A percentile compares a stretch with the other conserved stretches of the same genome.
These are phyloP conservation scores for Rhizophlyctis rosea DNA, from an alignment of 192 early-diverging fungal species.

Conservation along the genomic window DNA sequence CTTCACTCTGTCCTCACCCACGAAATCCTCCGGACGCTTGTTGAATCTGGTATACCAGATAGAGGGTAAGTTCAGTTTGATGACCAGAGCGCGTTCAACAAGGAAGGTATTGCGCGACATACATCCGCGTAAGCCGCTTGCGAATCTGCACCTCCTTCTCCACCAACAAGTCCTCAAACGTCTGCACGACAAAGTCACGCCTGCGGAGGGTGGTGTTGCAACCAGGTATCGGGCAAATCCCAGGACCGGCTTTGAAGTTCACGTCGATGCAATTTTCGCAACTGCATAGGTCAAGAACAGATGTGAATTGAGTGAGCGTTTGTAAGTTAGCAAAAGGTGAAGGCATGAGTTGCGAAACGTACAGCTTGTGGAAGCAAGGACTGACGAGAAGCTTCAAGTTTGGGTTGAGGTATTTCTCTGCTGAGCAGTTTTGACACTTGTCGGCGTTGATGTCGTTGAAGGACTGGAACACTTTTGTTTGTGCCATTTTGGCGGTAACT, in stretches of 20 bases:
- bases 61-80: background rate
- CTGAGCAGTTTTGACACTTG: conserved; percentile 69
- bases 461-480: too few relatives aligned
- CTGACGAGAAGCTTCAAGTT: conserved; percentile 85
- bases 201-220: conserved; percentile 80
- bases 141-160: conserved; percentile 91
- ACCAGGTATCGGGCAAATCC: conserved; percentile 87
- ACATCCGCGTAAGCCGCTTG: conserved; percentile 37
- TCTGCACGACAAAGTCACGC: conserved; percentile 79
- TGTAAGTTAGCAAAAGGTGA: background rate
- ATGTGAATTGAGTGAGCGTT: background rate
- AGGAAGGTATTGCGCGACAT: too few relatives aligned
- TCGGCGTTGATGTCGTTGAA: conserved; percentile 24
- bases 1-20: conserved; percentile 51
- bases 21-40: conserved; percentile 89
- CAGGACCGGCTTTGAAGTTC: conserved; percentile 79
- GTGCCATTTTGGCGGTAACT: too few relatives aligned
- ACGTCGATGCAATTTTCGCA: conserved; percentile 90
- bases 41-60: conserved; percentile 61
- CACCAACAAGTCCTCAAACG: conserved; percentile 91
- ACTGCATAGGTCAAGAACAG: conserved; percentile 40
- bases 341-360: conserved; percentile 10
- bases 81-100: too few relatives aligned
- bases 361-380: conserved; percentile 96
- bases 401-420: conserved; percentile 80